Conservation (phyloP, 352 stramenopile species). For the Blastocystis sp. region DNA sequence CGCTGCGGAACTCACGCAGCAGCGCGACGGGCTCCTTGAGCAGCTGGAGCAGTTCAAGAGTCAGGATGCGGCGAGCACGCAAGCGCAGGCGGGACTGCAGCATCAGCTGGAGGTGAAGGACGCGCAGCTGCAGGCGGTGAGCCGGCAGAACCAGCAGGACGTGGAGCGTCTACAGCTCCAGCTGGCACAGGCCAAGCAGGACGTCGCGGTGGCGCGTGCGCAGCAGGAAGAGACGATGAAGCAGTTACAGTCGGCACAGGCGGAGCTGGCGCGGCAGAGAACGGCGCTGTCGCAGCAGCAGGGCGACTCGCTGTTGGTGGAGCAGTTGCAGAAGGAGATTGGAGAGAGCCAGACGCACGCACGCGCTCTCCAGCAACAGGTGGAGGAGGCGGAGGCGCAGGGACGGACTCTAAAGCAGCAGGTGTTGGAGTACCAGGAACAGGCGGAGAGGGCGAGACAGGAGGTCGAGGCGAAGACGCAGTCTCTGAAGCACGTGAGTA, state of each 20-base stretch:
- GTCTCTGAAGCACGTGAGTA: background rate
- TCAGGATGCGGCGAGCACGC: background rate
- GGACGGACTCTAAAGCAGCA: background rate
- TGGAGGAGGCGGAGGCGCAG: background rate
- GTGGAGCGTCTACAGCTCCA: background rate
- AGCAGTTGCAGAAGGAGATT: background rate
- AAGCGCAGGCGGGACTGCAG: background rate
- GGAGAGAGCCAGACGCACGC: constrained; percentile 6
- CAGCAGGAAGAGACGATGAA: background rate
- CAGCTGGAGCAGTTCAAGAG: background rate
- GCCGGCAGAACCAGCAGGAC: background rate
- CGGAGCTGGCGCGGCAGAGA: background rate
- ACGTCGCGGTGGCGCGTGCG: background rate
- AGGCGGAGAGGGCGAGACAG: background rate
- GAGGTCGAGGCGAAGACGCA: background rate
- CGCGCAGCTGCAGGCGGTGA: background rate
- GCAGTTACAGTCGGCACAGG: background rate
- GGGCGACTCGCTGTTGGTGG: background rate
- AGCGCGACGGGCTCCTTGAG: background rate
- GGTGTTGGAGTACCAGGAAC: background rate
- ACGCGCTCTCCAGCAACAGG: background rate
- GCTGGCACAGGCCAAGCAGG: background rate
- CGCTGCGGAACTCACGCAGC: background rate
- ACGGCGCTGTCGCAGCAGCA: background rate
- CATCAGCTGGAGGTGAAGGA: background rate